Conservation (phyloP, 306 rosid genomes). For the Sicyos baderoa region DNA sequence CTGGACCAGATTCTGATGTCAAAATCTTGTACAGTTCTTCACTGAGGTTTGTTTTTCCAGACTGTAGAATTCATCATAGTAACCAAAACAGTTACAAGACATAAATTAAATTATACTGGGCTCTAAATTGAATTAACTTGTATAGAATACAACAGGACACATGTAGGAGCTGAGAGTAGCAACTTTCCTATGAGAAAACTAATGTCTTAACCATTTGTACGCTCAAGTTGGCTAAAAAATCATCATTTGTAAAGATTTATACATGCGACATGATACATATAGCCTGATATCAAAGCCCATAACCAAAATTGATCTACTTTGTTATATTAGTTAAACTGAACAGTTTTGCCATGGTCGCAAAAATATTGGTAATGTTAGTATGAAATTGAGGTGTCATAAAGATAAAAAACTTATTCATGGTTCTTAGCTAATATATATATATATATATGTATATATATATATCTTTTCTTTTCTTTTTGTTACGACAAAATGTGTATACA, state of each 20-base stretch:
- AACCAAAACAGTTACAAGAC: constrained; percentile 19
- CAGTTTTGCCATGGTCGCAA: not conserved
- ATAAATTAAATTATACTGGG: not conserved
- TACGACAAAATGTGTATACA: no score
- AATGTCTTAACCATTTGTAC: not conserved
- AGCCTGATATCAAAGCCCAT: no score
- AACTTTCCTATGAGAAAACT: not conserved
- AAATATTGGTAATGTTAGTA: not conserved
- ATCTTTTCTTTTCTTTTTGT: no score
- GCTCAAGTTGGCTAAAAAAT: not conserved
- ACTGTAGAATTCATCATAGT: constrained; percentile 32
- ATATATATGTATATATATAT: no score
- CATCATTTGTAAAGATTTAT: not conserved
- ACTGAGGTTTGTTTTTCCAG: constrained; percentile 68
- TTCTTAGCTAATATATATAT: no score
- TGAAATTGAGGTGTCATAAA: no score
- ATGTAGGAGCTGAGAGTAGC: not conserved
- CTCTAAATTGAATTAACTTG: not conserved
- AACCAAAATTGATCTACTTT: no score
- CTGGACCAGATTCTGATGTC: constrained; percentile 42
- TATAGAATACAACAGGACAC: not conserved
- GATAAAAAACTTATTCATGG: not conserved
- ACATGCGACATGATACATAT: not conserved
- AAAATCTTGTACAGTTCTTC: constrained; percentile 57
- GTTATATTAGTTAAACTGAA: no score